A percentile compares a stretch with the other conserved stretches of the same genome.
These are phyloP conservation scores for Coemansia furcata DNA, from an alignment of 192 early-diverging fungal genomes.

Conservation along the genomic window DNA sequence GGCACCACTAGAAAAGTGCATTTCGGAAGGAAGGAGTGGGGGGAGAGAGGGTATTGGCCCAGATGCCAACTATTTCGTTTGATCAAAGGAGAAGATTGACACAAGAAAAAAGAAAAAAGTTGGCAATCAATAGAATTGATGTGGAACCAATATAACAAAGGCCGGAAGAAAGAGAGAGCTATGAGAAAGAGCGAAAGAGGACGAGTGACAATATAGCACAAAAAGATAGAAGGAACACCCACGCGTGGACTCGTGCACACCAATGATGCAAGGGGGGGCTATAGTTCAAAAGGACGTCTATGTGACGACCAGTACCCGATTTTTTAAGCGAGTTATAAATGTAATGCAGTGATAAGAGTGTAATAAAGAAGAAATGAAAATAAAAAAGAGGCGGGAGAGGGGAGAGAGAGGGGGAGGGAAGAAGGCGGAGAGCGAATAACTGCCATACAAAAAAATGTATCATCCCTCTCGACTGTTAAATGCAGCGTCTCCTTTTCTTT, in stretches of 20 bases:
- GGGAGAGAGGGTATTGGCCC: neutral
- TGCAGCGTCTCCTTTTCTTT: neutral
- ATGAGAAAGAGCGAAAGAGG: neutral
- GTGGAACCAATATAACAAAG: neutral
- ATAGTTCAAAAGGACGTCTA: too few relatives aligned
- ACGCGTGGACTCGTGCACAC: conserved; percentile 1
- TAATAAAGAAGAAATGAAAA: neutral
- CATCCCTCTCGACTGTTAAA: conserved; percentile 3
- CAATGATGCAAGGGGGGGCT: conserved; percentile 5
- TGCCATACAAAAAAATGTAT: neutral
- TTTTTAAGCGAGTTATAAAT: neutral
- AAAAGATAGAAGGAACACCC: neutral
- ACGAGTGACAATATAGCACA: neutral
- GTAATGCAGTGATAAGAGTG: conserved; percentile 1
- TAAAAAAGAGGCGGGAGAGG: neutral
- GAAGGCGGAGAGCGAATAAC: conserved; percentile 5
- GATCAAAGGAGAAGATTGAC: neutral
- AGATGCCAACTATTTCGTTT: neutral
- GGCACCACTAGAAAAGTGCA: neutral
- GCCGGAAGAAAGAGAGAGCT: neutral
- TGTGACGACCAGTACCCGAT: too few relatives aligned
- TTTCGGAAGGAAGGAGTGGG: neutral
- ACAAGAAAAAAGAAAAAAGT: neutral
- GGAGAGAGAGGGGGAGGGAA: neutral
- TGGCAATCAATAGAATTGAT: neutral